Evolutionary conservation across 2,329 filamentous ascomycete genomes (phyloP), one percentile per base, ranked within the genome.

Genomic region (Furcasterigmium sp.): DNA sequence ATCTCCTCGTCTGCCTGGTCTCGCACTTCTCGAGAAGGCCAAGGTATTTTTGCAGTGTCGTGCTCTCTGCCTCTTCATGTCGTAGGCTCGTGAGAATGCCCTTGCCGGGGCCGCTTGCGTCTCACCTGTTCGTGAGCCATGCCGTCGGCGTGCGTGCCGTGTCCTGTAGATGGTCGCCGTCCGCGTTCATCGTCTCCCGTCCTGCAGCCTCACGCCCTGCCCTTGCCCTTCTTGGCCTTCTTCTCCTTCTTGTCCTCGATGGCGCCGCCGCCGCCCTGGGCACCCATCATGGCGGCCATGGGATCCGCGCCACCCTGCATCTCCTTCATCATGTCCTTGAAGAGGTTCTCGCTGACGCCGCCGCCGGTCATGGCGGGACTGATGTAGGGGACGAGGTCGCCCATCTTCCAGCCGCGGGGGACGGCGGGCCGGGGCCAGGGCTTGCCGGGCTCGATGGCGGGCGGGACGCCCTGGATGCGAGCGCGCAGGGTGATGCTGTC

Each of bases 241-340:
- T 70, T 72, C 57, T 68, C 65, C 58, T 59, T 65, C 44, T 56
- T 60, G 10, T 54, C 56, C 3, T 53, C 59, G 35, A 54, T 55
- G 20, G 56, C 56, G 10, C 53, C 52, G 5, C 51, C 56, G 1
- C 50, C 53, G 2, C 46, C 60, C 37, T 57, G 60, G 23, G 55
- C 63, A 8, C 61, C 66, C 65, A 69, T 68, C 44, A 68, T 48
- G 29, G 66, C 68, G 8, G 62, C 56, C 69, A 72, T 70, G 8
- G 64, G 66, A 32, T 73, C 70, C 1, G 67, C 72, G 2, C 65
- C 67, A 3, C 64, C 63, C 56, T 75, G 72, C 88, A 97, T 95
- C 69, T 94, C 89, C 57, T 82, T 84, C 91, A 97, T 95, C 75
- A 96, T 95, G 54, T 96, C 91, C 71, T 93, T 89, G 58, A 97